phyloP scores from a whole-genome alignment of 352 stramenopile genomes.

The Phytophthora pseudosyringae region DNA sequence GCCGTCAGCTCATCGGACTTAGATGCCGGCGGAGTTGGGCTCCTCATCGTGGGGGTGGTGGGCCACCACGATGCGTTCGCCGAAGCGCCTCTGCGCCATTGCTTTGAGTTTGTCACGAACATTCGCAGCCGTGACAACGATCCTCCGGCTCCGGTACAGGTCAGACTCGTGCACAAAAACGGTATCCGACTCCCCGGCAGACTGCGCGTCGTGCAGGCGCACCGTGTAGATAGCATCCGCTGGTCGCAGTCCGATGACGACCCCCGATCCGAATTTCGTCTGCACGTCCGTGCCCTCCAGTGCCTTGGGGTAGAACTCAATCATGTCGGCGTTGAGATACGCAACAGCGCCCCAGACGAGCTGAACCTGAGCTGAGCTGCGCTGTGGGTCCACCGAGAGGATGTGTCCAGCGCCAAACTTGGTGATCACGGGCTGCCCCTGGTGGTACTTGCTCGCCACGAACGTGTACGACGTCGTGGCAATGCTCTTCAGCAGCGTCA shows the following conservation, averaged over 20 bases:
- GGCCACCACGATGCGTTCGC: constrained; percentile 50
- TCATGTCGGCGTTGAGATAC: constrained; percentile 63
- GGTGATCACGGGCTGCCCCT: constrained; percentile 78
- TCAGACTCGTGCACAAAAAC: constrained; percentile 83
- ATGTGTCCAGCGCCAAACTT: constrained; percentile 71
- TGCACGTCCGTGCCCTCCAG: constrained; percentile 76
- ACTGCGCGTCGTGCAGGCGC: constrained; percentile 53
- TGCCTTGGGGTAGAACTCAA: constrained; percentile 76
- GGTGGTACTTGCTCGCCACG: constrained; percentile 73
- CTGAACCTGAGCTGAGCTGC: constrained; percentile 63
- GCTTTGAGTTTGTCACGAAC: constrained; percentile 57
- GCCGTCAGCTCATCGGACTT: constrained; percentile 16
- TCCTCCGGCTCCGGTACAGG: constrained; percentile 49
- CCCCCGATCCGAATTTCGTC: constrained; percentile 75
- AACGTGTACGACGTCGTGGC: constrained; percentile 70
- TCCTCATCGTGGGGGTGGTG: constrained; percentile 51
- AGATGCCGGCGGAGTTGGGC: constrained; percentile 59
- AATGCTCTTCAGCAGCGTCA: constrained; percentile 67
- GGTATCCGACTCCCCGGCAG: constrained; percentile 54
- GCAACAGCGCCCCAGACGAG: constrained; percentile 67
- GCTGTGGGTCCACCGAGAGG: constrained; percentile 55
- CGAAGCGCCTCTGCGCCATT: constrained; percentile 48
- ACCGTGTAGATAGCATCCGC: constrained; percentile 84
- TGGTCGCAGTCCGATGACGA: constrained; percentile 68
- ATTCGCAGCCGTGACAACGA: constrained; percentile 55